Evolutionary conservation across 2,329 filamentous ascomycete species (phyloP).

Genomic region (Stachybotrys chartarum): DNA sequence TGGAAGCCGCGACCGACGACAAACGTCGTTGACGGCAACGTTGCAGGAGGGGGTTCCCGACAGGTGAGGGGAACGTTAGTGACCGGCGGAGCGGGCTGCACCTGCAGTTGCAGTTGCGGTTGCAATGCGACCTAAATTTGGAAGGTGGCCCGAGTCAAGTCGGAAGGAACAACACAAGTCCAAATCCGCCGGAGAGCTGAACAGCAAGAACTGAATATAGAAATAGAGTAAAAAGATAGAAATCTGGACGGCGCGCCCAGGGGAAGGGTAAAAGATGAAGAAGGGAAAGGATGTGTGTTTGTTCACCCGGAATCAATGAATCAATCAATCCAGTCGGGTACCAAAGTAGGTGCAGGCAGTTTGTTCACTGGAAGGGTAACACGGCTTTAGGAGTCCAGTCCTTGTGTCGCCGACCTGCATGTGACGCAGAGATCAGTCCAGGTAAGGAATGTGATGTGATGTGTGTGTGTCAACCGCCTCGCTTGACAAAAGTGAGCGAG

Average conservation of each 20-base stretch:
- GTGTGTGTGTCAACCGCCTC: too few relatives aligned
- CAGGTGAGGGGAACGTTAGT: neutral
- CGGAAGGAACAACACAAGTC: neutral
- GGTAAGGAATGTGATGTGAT: neutral
- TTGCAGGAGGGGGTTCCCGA: slow-evolving; percentile 3
- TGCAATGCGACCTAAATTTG: neutral
- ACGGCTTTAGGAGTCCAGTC: slow-evolving; percentile 9
- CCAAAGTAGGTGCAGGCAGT: neutral
- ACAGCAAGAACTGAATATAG: neutral
- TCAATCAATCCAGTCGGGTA: neutral
- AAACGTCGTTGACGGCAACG: neutral
- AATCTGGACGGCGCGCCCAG: neutral
- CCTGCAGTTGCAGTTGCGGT: neutral
- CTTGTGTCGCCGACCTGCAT: slow-evolving; percentile 1
- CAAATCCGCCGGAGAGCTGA: neutral
- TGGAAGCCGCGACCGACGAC: too few relatives aligned
- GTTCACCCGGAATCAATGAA: neutral
- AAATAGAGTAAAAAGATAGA: neutral
- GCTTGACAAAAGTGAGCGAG: neutral
- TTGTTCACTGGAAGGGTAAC: neutral
- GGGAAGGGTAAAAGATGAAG: neutral
- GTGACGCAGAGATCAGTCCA: too few relatives aligned
- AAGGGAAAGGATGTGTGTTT: neutral
- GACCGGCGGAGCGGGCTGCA: neutral
- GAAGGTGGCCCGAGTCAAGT: neutral